Percentiles rank a stretch among this genome's conserved stretches.
phyloP scores from a whole-genome alignment of 2,329 filamentous ascomycete genomes.

The Colletotrichum abscissum region DNA sequence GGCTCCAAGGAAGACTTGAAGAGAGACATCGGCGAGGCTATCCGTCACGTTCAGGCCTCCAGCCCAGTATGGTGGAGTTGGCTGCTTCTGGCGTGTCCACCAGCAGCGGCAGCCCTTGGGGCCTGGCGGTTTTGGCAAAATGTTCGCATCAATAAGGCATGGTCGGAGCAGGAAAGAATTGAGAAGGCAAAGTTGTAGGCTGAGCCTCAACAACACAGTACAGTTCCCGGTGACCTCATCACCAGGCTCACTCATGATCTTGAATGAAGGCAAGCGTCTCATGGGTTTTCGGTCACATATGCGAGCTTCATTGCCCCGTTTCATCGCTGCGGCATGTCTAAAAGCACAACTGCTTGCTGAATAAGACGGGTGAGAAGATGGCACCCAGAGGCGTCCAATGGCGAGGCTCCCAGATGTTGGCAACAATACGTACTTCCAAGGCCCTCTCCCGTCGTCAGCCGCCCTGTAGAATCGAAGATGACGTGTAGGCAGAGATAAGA shows the following conservation, averaged over 20 bases:
- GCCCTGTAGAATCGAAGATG: not conserved
- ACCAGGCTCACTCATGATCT: not conserved
- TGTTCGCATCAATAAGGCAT: conserved; percentile 74
- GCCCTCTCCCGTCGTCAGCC: not conserved
- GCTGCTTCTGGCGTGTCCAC: conserved; percentile 76
- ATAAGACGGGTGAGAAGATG: not conserved
- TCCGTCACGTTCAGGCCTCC: conserved; percentile 68
- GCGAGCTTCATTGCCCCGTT: not conserved
- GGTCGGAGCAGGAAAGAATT: conserved; percentile 70
- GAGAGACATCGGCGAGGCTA: conserved; percentile 72
- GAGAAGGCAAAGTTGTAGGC: conserved; percentile 55
- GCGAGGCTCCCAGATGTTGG: not conserved
- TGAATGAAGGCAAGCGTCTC: not conserved
- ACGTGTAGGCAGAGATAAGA: not conserved
- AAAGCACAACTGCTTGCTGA: not conserved
- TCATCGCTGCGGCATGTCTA: not conserved
- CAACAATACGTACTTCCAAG: not conserved
- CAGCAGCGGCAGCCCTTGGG: conserved; percentile 75
- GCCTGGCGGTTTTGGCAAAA: conserved; percentile 81
- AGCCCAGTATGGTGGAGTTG: conserved; percentile 90
- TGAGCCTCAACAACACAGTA: not conserved
- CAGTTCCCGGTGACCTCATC: not conserved
- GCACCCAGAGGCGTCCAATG: not conserved
- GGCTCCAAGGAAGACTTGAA: conserved; percentile 76
- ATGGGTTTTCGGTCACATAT: not conserved